phyloP scores from a whole-genome alignment of 768 basidiomycete species.

The Rhodosporidiobolus odoratus region DNA sequence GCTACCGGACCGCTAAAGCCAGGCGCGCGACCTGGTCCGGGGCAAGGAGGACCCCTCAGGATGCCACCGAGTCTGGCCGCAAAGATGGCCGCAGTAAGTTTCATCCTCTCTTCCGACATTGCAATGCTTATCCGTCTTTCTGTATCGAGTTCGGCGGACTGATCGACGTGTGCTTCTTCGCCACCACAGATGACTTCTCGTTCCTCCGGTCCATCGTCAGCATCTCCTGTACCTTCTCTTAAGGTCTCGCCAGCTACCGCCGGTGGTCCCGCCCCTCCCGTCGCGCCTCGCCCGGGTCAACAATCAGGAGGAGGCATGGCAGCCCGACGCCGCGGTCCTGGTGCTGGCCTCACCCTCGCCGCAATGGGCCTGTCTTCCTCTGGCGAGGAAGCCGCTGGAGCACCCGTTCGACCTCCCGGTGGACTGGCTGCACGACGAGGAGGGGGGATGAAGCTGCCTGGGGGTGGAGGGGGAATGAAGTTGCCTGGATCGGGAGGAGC shows the following conservation, averaged over 20 bases:
- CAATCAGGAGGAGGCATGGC: slow-evolving; percentile 46
- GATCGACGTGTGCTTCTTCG: background rate
- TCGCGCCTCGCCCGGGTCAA: slow-evolving; percentile 22
- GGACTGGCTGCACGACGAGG: slow-evolving; percentile 16
- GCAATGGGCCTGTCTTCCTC: background rate
- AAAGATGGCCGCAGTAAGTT: slow-evolving; percentile 81
- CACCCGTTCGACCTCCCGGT: slow-evolving; percentile 1
- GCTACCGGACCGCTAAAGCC: slow-evolving; percentile 15
- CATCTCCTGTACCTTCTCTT: slow-evolving; percentile 50
- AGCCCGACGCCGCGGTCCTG: slow-evolving; percentile 47
- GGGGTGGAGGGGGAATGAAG: slow-evolving; percentile 45
- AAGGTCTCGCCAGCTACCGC: slow-evolving; percentile 42
- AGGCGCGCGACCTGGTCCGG: slow-evolving; percentile 5
- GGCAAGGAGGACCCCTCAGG: slow-evolving; percentile 19
- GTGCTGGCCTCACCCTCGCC: background rate
- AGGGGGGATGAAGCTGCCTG: slow-evolving; percentile 23
- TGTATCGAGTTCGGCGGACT: background rate
- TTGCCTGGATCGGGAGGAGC: slow-evolving; percentile 63
- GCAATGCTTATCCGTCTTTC: background rate
- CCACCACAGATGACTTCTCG: background rate
- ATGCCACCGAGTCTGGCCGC: slow-evolving; percentile 86
- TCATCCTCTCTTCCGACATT: background rate
- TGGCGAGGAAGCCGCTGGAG: slow-evolving; percentile 42
- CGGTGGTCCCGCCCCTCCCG: slow-evolving; percentile 40
- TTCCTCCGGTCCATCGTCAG: slow-evolving; percentile 47